phyloP scores from a whole-genome alignment of 73 alveolate species.

The Tetrahymena elliotti region DNA sequence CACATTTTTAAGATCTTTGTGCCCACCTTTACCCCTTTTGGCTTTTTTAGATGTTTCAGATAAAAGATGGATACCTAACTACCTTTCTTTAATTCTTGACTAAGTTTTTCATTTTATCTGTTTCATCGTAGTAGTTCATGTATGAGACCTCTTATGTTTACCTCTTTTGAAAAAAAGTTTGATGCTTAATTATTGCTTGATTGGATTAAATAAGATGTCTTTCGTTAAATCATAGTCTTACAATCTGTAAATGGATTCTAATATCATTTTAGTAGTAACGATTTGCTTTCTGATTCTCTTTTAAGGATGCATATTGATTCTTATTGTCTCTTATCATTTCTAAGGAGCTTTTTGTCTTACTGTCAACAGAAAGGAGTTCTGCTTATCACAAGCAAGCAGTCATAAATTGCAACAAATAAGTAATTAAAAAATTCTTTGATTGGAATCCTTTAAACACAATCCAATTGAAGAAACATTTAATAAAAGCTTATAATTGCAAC shows the following conservation, averaged over 20 bases:
- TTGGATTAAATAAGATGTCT: neutral
- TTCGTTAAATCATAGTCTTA: neutral
- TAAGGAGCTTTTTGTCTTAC: neutral
- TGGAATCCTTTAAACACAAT: neutral
- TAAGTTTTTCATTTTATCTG: neutral
- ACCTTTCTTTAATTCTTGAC: too few species aligned
- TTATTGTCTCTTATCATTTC: neutral
- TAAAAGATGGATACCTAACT: neutral
- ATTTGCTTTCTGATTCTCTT: neutral
- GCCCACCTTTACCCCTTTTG: neutral
- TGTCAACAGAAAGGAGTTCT: neutral
- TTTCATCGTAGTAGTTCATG: neutral
- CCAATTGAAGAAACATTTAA: neutral
- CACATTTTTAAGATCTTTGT: neutral
- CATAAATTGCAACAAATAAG: neutral
- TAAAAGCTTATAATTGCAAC: neutral
- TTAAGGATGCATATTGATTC: neutral
- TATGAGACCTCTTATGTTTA: neutral
- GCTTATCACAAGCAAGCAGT: neutral
- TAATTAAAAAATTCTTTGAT: neutral
- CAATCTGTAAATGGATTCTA: neutral
- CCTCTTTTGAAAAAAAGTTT: neutral
- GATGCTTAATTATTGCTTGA: neutral
- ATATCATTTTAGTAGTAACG: neutral
- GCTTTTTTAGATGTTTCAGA: neutral